Conservation (phyloP, 306 rosid genomes). For the Sophora flavescens region DNA sequence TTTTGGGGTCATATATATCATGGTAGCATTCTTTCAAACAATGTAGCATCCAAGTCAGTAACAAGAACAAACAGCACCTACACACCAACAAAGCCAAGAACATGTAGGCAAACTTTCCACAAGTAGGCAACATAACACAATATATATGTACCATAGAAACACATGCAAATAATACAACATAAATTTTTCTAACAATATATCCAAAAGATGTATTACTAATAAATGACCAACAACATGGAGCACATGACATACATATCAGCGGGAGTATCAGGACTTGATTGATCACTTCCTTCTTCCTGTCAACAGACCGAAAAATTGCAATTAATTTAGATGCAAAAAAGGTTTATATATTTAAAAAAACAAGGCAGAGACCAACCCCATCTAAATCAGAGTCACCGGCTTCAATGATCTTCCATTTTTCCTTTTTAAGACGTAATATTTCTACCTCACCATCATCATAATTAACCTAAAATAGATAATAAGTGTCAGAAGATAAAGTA, state of each 20-base stretch:
- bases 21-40: conserved; percentile 25
- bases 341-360: conserved; percentile 6
- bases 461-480: conserved; percentile 59
- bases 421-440: conserved; percentile 60
- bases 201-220: conserved; percentile 11
- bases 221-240: conserved; percentile 26
- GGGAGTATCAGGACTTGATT: conserved; percentile 59
- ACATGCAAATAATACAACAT: conserved; percentile 10
- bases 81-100: conserved; percentile 28
- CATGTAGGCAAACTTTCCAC: not conserved
- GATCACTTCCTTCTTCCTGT: conserved; percentile 72
- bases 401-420: conserved; percentile 64
- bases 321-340: conserved; percentile 34
- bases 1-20: conserved; percentile 8
- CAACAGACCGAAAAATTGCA: conserved; percentile 23
- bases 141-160: not conserved
- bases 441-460: conserved; percentile 89
- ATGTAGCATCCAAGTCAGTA: conserved; percentile 1
- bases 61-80: conserved; percentile 19
- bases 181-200: not conserved
- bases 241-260: conserved; percentile 79
- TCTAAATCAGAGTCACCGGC: conserved; percentile 54
- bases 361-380: conserved; percentile 60
- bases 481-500: conserved; percentile 15
- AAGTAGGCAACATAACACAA: conserved; percentile 2